phyloP scores from a whole-genome alignment of 73 alveolate species.

The Paramecium biaurelia region DNA sequence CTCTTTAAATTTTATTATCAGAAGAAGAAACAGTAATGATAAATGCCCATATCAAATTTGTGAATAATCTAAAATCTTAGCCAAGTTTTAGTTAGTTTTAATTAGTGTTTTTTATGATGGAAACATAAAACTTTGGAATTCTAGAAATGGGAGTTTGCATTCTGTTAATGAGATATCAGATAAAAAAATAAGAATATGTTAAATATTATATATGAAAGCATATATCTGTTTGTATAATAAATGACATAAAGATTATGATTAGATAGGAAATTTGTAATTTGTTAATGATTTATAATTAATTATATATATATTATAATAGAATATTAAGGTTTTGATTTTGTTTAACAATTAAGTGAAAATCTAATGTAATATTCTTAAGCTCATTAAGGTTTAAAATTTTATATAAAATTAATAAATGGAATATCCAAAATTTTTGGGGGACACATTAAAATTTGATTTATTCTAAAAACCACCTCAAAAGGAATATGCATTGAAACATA shows the following conservation, averaged over 20 bases:
- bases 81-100: conserved; percentile 61
- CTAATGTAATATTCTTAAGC: neutral
- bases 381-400: too few relatives aligned
- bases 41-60: conserved; percentile 93
- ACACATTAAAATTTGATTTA: neutral
- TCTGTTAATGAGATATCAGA: conserved; percentile 64
- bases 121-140: conserved; percentile 75
- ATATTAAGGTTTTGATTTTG: too few relatives aligned
- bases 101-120: conserved; percentile 80
- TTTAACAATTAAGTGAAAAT: neutral
- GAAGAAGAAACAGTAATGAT: conserved; percentile 87
- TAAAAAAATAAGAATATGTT: neutral
- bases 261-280: conserved; percentile 42
- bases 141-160: conserved; percentile 73
- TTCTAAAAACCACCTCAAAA: neutral
- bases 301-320: neutral
- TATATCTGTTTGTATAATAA: neutral
- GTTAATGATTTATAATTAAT: conserved; percentile 6
- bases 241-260: neutral
- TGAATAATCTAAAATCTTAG: conserved; percentile 82
- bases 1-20: too few relatives aligned
- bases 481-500: neutral
- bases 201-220: neutral
- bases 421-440: neutral
- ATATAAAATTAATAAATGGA: neutral